Evolutionary conservation across 2,329 filamentous ascomycete genomes (phyloP), one percentile per base, ranked within the genome.

Genomic region (Calonectria montana): DNA sequence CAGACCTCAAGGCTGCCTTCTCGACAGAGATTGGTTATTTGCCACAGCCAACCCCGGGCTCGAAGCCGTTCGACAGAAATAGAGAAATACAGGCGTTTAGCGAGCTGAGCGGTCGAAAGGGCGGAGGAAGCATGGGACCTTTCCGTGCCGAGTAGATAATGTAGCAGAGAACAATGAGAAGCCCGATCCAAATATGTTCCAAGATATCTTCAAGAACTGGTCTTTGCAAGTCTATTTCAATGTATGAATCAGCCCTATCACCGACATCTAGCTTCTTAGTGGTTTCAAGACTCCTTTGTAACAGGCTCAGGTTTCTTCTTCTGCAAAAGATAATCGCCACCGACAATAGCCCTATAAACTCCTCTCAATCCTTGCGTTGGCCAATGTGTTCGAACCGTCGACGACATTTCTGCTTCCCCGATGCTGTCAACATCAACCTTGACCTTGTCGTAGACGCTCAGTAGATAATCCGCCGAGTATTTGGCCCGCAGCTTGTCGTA

Each of bases 371-470:
- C 87, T 41, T 83, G 78, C 45, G 88, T 75, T 0, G 87, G 87
- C 82, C 87, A 84, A 7, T 77, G 66, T 3, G 77, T 76, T 66
- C 78, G 78, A 72, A 85, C 80, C 41, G 83, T 82, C n/a, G 80
- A 79, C 2, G 72, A 75, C 73, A 80, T 77, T 43, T 74, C 80
- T 16, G 77, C 80, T 12, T 75, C 76, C 39, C 80, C 79, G 39
- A 84, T 82, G 1, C 76, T 80, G 1, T 83, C 82, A 4, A 84
- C 80, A 43, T 86, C 85, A 0, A 89, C 88, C 76, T 87, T 89
- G 27, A 93, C 90, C 82, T 94, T 94, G 75, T 94, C 91, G 72
- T 91, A 93, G 2, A 94, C 91, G 35, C 84, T 91, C 0, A 91
- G 91, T 73, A 94, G 78, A 59, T 89, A 87, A 1, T 83, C 83